phyloP scores from a whole-genome alignment of 495 filamentous ascomycete genomes.

The Pyrenula massariospora region DNA sequence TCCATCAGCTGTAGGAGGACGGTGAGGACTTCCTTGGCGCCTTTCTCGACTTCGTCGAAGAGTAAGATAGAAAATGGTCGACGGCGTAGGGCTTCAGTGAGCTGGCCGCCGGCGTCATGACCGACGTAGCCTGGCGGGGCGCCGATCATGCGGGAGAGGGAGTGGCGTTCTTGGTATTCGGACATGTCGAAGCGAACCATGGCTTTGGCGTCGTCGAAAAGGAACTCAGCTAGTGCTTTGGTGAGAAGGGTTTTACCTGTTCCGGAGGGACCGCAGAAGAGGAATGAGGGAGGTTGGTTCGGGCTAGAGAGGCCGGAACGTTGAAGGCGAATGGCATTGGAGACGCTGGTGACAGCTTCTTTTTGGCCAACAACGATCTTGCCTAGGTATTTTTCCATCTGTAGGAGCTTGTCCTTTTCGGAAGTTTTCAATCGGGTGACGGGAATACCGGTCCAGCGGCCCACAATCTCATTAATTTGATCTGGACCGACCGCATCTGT shows the following conservation, averaged over 20 bases:
- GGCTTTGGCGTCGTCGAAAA: conserved; percentile 92
- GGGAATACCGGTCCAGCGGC: conserved; percentile 91
- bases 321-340: conserved; percentile 90
- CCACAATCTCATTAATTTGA: conserved; percentile 98
- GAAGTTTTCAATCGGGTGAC: conserved; percentile 87
- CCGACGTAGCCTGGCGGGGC: conserved; percentile 95
- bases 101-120: conserved; percentile 88
- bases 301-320: conserved; percentile 89
- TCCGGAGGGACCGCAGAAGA: conserved; percentile 96
- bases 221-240: conserved; percentile 92
- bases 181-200: conserved; percentile 99
- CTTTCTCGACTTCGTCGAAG: conserved; percentile 97
- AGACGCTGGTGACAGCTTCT: conserved; percentile 87
- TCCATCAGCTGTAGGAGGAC: conserved; percentile 98
- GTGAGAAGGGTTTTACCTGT: conserved; percentile 96
- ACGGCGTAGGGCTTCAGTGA: conserved; percentile 86
- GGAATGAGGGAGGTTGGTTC: conserved; percentile 91
- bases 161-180: conserved; percentile 96
- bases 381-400: conserved; percentile 79
- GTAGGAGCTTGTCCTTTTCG: conserved; percentile 90
- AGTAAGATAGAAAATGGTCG: conserved; percentile 95
- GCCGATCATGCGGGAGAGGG: conserved; percentile 93
- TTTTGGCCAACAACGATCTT: conserved; percentile 86
- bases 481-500: conserved; percentile 93
- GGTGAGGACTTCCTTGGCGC: conserved; percentile 92